Conservation (phyloP, 1,284 basidiomycete species). For the Pisolithus thermaeus region DNA sequence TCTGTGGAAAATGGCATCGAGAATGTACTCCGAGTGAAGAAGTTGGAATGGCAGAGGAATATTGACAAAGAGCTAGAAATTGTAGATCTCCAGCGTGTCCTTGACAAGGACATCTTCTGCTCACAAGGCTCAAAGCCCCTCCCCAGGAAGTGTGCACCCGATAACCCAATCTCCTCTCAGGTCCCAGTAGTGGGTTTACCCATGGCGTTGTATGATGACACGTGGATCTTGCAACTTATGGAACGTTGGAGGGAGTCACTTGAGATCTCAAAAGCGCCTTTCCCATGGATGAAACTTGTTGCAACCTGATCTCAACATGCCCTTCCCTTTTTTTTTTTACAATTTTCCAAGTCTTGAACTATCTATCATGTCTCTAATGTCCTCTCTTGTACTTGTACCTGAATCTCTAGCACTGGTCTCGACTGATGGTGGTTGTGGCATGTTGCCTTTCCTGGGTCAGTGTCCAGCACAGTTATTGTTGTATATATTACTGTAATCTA, state of each 20-base stretch:
- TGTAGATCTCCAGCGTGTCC: not conserved
- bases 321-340: too few species aligned
- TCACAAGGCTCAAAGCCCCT: slow-evolving; percentile 4
- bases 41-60: slow-evolving; percentile 3
- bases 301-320: not conserved
- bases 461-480: too few species aligned
- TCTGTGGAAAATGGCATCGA: not conserved
- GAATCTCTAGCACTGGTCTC: too few species aligned
- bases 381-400: too few species aligned
- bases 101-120: not conserved
- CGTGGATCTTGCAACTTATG: slow-evolving; percentile 1
- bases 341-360: too few species aligned
- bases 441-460: too few species aligned
- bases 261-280: not conserved
- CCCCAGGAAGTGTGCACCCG: not conserved
- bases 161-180: slow-evolving; percentile 1
- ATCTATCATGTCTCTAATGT: too few species aligned
- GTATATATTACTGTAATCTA: too few species aligned
- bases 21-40: slow-evolving; percentile 2
- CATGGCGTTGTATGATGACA: not conserved
- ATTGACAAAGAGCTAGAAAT: slow-evolving; percentile 7
- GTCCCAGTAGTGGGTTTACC: not conserved
- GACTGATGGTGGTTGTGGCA: too few species aligned
- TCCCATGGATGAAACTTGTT: slow-evolving; percentile 2
- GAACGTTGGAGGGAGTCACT: not conserved